Evolutionary conservation across 768 basidiomycete genomes (phyloP).

Genomic region (Kwoniella bestiolae): DNA sequence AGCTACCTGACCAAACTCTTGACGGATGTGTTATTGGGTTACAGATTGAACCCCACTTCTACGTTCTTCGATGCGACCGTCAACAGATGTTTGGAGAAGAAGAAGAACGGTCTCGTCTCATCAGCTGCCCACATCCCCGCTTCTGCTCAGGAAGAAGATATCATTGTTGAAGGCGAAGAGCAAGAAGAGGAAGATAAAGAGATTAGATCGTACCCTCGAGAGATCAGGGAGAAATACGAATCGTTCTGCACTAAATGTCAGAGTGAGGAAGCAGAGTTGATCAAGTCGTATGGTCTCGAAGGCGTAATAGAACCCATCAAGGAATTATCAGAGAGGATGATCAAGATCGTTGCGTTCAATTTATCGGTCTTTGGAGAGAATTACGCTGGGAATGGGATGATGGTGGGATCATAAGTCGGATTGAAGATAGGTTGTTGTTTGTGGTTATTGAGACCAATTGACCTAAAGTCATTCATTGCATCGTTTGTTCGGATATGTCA

Average conservation of each 20-base stretch:
- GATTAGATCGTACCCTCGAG: conserved; percentile 1
- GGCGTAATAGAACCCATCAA: conserved; percentile 22
- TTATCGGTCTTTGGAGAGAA: conserved; percentile 34
- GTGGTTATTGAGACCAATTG: neutral
- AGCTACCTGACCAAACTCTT: conserved; percentile 8
- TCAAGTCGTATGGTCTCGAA: conserved; percentile 19
- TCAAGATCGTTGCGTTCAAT: conserved; percentile 42
- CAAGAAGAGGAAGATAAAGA: neutral
- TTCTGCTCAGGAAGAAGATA: too few species aligned
- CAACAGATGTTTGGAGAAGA: conserved; percentile 10
- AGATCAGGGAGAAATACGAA: conserved; percentile 14
- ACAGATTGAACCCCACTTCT: conserved; percentile 25
- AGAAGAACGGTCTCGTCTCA: neutral
- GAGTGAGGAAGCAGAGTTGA: conserved; percentile 20
- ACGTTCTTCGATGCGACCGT: conserved; percentile 21
- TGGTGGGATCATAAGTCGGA: conserved; percentile 38
- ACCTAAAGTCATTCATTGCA: neutral
- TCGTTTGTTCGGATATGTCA: neutral
- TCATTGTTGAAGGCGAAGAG: neutral
- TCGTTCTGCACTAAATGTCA: neutral
- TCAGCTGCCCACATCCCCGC: neutral
- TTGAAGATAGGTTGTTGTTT: neutral
- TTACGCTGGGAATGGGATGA: conserved; percentile 42
- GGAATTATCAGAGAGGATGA: conserved; percentile 36
- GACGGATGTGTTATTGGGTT: conserved; percentile 18